These are phyloP conservation scores for Leccinum variicolor DNA, from an alignment of 768 basidiomycete genomes.

Conservation along the genomic window DNA sequence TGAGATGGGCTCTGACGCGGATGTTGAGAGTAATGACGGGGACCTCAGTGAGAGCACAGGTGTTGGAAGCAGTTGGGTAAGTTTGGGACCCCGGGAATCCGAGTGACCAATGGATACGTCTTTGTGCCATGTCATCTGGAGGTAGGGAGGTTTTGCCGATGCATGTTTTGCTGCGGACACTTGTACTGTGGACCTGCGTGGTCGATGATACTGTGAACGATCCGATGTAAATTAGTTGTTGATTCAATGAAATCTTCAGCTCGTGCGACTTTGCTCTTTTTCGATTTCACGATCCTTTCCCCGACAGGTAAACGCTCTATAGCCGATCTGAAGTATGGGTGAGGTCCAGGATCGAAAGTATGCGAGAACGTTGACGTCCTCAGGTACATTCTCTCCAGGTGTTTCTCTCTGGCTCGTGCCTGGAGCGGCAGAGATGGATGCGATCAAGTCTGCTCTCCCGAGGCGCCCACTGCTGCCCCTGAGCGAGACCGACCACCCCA, in stretches of 20 bases:
- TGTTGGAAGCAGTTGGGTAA: conserved; percentile 70
- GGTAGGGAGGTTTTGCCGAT: background rate
- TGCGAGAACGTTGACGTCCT: background rate
- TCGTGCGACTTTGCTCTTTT: background rate
- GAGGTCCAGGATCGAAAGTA: conserved; percentile 1
- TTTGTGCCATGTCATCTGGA: background rate
- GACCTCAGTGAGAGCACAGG: conserved; percentile 48
- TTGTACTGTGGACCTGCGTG: background rate
- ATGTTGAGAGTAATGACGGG: conserved; percentile 61
- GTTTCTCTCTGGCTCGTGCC: conserved; percentile 73
- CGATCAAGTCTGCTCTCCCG: conserved; percentile 49
- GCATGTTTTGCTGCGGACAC: background rate
- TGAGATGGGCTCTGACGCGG: conserved; percentile 61
- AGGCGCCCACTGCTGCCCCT: conserved; percentile 18
- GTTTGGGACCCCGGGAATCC: conserved; percentile 37
- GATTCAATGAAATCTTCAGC: background rate
- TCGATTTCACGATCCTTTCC: background rate
- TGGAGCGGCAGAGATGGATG: conserved; percentile 36
- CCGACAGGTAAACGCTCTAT: background rate
- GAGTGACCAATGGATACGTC: conserved; percentile 9
- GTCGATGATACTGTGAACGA: background rate
- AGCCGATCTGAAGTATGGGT: conserved; percentile 18
- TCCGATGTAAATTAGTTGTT: background rate
- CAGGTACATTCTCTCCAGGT: conserved; percentile 34
- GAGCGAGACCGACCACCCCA: conserved; percentile 1